These are phyloP conservation scores for Trichomonas vaginalis DNA, from an alignment of 208 protist species.

Conservation along the genomic window DNA sequence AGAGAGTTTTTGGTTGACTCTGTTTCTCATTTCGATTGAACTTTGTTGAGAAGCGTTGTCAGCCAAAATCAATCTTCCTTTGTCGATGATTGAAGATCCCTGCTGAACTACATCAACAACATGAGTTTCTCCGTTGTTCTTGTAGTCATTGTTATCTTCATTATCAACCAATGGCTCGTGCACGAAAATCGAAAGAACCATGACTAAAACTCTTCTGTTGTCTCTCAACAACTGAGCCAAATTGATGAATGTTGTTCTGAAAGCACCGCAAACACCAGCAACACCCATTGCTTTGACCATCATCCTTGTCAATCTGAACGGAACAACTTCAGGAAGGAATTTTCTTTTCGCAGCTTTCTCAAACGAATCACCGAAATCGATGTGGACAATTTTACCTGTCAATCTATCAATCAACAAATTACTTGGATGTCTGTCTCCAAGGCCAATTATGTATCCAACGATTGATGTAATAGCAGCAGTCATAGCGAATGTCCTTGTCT, in stretches of 20 bases:
- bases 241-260: neutral
- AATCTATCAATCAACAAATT: neutral
- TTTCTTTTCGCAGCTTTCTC: conserved; percentile 22
- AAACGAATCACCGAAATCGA: conserved; percentile 26
- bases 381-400: neutral
- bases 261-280: neutral
- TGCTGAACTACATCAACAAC: neutral
- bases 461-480: neutral
- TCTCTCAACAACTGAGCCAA: neutral
- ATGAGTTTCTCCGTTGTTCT: too few species aligned
- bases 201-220: neutral
- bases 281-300: neutral
- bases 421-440: neutral
- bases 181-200: neutral
- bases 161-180: neutral
- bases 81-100: neutral
- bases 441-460: neutral
- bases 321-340: conserved; percentile 12
- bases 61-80: neutral
- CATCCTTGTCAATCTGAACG: conserved; percentile 12
- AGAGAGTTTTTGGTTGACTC: neutral
- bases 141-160: neutral
- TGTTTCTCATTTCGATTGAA: neutral
- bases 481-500: neutral
- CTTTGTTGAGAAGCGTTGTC: neutral